Evolutionary conservation across 1,284 basidiomycete species (phyloP).

Genomic region (Sanghuangporus sanghuang): DNA sequence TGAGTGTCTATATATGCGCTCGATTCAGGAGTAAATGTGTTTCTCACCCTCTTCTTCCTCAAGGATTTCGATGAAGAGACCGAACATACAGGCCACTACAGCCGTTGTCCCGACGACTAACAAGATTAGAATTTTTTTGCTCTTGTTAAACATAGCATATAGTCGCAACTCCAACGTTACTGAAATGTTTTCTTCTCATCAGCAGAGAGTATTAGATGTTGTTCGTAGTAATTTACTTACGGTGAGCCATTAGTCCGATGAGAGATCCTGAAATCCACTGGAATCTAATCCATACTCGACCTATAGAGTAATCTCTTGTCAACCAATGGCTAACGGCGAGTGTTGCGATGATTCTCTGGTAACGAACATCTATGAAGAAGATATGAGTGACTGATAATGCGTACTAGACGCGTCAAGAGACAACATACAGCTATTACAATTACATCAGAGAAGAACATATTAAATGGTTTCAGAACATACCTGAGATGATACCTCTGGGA

Average conservation of each 20-base stretch:
- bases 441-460: too few species aligned
- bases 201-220: not conserved
- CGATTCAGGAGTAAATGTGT: not conserved
- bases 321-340: not conserved
- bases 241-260: conserved; percentile 1
- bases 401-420: too few species aligned
- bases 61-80: not conserved
- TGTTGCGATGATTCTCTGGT: not conserved
- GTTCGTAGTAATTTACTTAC: not conserved
- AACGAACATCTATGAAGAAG: not conserved
- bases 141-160: conserved; percentile 2
- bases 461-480: not conserved
- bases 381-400: not conserved
- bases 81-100: not conserved
- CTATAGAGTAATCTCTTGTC: not conserved
- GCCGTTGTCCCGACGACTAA: not conserved
- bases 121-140: not conserved
- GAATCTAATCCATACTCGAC: conserved; percentile 7
- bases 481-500: conserved; percentile 1
- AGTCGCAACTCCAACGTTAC: conserved; percentile 4
- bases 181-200: not conserved
- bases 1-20: not conserved
- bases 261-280: conserved; percentile 5
- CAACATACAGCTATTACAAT: too few species aligned
- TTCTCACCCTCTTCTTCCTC: not conserved